Percentiles rank a stretch among this genome's conserved stretches.
Evolutionary conservation across 176 grass and related monocot genomes (phyloP).

Genomic region (maize (Zea mays)): DNA sequence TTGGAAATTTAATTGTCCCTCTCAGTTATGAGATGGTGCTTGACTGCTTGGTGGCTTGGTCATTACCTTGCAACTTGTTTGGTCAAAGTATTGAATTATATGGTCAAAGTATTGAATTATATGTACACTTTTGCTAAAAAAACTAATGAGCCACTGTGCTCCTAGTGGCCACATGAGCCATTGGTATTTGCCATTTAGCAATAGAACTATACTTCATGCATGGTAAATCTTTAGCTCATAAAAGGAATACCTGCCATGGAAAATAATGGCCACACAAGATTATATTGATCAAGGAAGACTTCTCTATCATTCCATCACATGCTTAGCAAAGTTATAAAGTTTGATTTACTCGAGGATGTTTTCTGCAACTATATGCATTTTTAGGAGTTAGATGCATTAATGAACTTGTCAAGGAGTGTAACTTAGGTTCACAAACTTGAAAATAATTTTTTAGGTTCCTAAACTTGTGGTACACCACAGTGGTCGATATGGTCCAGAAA

Average conservation of each 20-base stretch:
- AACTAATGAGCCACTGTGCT: background rate
- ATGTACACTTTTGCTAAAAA: background rate
- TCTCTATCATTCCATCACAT: background rate
- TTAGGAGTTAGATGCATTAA: background rate
- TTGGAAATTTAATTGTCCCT: background rate
- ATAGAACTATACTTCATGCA: background rate
- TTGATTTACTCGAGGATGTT: slow-evolving; percentile 11
- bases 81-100: background rate
- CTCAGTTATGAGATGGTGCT: background rate
- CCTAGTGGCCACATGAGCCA: background rate
- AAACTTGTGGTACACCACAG: too few relatives aligned
- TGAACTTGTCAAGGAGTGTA: too few relatives aligned
- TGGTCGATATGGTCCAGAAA: too few relatives aligned
- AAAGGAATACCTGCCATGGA: background rate
- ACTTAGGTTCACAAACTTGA: too few relatives aligned
- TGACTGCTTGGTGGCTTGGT: background rate
- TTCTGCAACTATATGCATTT: background rate
- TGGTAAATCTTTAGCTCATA: background rate
- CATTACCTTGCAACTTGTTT: background rate
- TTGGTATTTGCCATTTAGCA: background rate
- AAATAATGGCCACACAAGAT: background rate
- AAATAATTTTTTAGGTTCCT: too few relatives aligned
- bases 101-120: background rate
- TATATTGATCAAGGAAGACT: background rate
- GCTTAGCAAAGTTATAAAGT: background rate